These are phyloP conservation scores for Xylaria sp. DNA, from an alignment of 2,329 filamentous ascomycete genomes.

Conservation along the genomic window DNA sequence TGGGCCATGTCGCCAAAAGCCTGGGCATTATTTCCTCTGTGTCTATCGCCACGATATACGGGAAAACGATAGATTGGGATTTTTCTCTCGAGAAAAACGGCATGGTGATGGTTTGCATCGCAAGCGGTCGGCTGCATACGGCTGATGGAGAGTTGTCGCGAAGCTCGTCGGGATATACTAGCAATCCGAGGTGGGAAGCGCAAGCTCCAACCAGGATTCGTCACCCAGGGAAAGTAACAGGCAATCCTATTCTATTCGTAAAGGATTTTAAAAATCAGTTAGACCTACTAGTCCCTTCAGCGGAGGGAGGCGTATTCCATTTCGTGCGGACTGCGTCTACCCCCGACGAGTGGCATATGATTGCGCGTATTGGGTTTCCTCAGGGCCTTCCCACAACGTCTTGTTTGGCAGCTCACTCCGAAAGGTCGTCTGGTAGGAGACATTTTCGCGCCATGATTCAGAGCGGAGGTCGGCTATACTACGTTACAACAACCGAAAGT, in stretches of 20 bases:
- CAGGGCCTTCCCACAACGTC: slow-evolving; percentile 24
- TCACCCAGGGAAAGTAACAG: slow-evolving; percentile 1
- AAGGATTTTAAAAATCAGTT: not conserved
- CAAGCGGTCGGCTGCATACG: slow-evolving; percentile 23
- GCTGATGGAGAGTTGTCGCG: slow-evolving; percentile 13
- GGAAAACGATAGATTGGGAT: not conserved
- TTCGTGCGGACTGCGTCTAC: slow-evolving; percentile 27
- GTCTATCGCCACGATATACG: slow-evolving; percentile 8
- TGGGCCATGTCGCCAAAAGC: slow-evolving; percentile 23
- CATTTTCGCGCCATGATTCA: slow-evolving; percentile 25
- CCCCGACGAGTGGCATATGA: slow-evolving; percentile 33
- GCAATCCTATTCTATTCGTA: slow-evolving; percentile 28
- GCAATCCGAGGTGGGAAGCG: not conserved
- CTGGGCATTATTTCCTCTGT: slow-evolving; percentile 29
- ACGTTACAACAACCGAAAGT: slow-evolving; percentile 18
- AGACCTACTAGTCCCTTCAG: slow-evolving; percentile 32
- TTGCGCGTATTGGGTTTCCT: slow-evolving; percentile 29
- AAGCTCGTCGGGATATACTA: not conserved
- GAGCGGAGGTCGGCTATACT: slow-evolving; percentile 27
- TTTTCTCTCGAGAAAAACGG: not conserved
- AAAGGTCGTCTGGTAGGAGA: not conserved
- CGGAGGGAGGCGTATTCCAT: slow-evolving; percentile 31
- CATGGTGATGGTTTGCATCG: slow-evolving; percentile 26
- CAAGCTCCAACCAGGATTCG: not conserved
- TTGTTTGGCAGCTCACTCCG: slow-evolving; percentile 22